These are phyloP conservation scores for Lupinus albus DNA, from an alignment of 306 rosid genomes.

Conservation along the genomic window DNA sequence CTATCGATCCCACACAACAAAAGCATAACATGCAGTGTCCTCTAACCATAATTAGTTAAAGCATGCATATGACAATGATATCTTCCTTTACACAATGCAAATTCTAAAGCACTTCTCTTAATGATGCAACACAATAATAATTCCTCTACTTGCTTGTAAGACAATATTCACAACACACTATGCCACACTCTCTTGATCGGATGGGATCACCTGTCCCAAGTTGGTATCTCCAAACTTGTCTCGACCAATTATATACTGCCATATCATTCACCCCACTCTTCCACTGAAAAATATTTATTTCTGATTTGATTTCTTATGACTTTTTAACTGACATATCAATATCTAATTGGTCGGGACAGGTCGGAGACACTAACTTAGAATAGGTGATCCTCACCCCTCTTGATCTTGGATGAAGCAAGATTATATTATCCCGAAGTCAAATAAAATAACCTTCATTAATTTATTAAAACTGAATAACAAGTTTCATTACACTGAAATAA, in stretches of 20 bases:
- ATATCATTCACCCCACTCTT: no score
- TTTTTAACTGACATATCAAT: no score
- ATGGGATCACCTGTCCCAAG: no score
- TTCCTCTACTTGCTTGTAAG: slow-evolving; percentile 36
- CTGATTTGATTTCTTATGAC: no score
- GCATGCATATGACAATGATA: slow-evolving; percentile 30
- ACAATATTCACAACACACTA: slow-evolving; percentile 4
- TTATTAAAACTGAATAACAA: not conserved
- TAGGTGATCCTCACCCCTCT: no score
- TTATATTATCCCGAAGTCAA: slow-evolving; percentile 5
- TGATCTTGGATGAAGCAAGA: slow-evolving; percentile 23
- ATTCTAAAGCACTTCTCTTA: slow-evolving; percentile 29
- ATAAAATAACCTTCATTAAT: slow-evolving; percentile 20
- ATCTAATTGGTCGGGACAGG: no score
- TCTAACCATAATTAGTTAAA: slow-evolving; percentile 39
- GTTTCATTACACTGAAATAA: slow-evolving; percentile 30
- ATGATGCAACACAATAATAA: slow-evolving; percentile 23
- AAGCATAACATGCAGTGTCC: slow-evolving; percentile 45
- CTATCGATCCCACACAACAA: slow-evolving; percentile 30
- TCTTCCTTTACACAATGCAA: slow-evolving; percentile 14
- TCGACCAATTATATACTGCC: no score
- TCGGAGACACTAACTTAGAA: no score
- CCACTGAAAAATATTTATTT: no score
- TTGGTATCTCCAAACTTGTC: no score
- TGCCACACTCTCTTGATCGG: not conserved